Percentiles rank a stretch among this genome's conserved stretches.
Conservation (phyloP, 352 stramenopile genomes). For the Phytophthora melonis region DNA sequence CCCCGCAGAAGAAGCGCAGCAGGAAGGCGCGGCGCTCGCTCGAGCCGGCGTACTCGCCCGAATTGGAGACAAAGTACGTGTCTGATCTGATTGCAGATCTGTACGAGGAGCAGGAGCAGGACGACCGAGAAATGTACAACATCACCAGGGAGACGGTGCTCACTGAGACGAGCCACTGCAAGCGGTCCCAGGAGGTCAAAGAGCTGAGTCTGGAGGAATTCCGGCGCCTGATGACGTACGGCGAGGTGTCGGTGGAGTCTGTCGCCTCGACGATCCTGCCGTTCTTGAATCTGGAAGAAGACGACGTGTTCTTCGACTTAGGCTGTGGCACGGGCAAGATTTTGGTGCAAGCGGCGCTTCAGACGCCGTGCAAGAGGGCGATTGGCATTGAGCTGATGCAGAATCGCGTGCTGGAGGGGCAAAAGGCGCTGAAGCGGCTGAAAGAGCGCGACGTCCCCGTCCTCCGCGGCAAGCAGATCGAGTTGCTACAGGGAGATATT, state of each 20-base stretch:
- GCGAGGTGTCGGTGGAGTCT: slow-evolving; percentile 78
- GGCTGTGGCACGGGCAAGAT: slow-evolving; percentile 87
- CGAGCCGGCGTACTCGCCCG: slow-evolving; percentile 46
- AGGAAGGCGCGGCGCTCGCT: slow-evolving; percentile 57
- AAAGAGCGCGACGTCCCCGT: slow-evolving; percentile 45
- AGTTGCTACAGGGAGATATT: slow-evolving; percentile 82
- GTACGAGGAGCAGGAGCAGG: slow-evolving; percentile 79
- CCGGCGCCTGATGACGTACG: slow-evolving; percentile 81
- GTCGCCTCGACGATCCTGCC: slow-evolving; percentile 73
- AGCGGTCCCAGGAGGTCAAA: slow-evolving; percentile 74
- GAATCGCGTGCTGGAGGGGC: slow-evolving; percentile 76
- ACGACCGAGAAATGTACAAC: slow-evolving; percentile 84
- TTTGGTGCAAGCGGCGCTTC: slow-evolving; percentile 73
- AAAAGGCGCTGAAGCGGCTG: slow-evolving; percentile 63
- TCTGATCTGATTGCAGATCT: slow-evolving; percentile 61
- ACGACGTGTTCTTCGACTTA: slow-evolving; percentile 88
- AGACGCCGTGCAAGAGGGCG: slow-evolving; percentile 72
- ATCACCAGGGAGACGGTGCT: slow-evolving; percentile 70
- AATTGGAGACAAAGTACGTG: slow-evolving; percentile 48
- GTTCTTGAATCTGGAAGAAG: slow-evolving; percentile 61
- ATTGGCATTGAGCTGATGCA: slow-evolving; percentile 89
- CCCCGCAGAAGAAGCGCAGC: slow-evolving; percentile 50
- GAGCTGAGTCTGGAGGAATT: slow-evolving; percentile 75
- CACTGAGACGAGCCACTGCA: slow-evolving; percentile 66
- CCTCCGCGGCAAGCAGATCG: slow-evolving; percentile 61